Evolutionary conservation across 352 stramenopile genomes (phyloP).

Genomic region (Globisporangium ultimum): DNA sequence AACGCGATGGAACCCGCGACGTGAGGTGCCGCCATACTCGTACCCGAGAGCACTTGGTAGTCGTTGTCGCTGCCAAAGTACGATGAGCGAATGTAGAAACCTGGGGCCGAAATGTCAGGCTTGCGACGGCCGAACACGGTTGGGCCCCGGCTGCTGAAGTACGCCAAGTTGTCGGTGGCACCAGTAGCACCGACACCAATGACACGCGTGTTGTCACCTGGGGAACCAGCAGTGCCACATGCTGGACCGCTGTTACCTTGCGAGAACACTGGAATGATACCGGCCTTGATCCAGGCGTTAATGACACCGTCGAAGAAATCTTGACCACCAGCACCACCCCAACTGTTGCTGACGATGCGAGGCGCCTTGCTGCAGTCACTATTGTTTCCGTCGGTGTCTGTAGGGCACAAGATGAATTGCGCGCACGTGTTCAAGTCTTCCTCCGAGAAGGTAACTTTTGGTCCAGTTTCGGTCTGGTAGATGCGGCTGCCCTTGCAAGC

Average conservation of each 20-base stretch:
- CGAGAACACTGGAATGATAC: conserved; percentile 22
- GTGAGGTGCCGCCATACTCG: conserved; percentile 23
- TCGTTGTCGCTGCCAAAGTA: background rate
- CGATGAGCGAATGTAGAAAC: conserved; percentile 9
- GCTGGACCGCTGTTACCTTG: conserved; percentile 13
- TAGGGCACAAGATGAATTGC: conserved; percentile 26
- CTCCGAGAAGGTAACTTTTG: conserved; percentile 4
- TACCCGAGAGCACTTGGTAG: conserved; percentile 15
- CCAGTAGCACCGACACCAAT: conserved; percentile 32
- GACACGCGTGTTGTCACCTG: conserved; percentile 26
- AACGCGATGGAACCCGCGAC: conserved; percentile 20
- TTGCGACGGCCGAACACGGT: conserved; percentile 14
- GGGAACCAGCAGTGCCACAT: conserved; percentile 22
- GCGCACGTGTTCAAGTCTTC: conserved; percentile 18
- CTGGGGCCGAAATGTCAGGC: conserved; percentile 27
- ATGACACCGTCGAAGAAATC: conserved; percentile 15
- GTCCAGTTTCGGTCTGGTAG: background rate
- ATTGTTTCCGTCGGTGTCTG: conserved; percentile 17
- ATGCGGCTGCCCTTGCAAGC: conserved; percentile 11
- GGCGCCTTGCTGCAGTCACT: conserved; percentile 17
- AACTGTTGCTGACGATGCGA: conserved; percentile 26
- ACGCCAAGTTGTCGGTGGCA: conserved; percentile 13
- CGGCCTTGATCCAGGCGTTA: conserved; percentile 20
- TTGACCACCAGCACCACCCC: conserved; percentile 12
- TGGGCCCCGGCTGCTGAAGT: conserved; percentile 27